Percentiles rank a stretch among this genome's conserved stretches.
Conservation (phyloP, 2,329 filamentous ascomycete species). For the Dactylellina leptospora region DNA sequence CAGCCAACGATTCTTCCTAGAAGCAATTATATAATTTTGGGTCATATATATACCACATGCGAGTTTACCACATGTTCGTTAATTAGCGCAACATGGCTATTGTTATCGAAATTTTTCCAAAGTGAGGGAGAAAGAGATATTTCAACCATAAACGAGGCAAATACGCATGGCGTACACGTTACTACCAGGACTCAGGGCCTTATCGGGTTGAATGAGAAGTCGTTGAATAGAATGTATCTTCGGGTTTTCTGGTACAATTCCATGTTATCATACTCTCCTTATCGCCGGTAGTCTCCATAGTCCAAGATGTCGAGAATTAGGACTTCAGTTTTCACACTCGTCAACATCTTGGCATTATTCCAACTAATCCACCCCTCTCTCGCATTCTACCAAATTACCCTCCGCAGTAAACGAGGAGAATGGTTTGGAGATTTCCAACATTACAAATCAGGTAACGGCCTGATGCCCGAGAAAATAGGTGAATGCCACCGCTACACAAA, state of each 20-base stretch:
- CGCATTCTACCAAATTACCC: constrained; percentile 23
- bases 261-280: no score
- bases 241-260: no score
- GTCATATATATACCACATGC: no score
- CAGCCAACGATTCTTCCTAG: no score
- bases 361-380: not conserved
- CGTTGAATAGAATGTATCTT: no score
- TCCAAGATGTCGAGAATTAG: no score
- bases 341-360: constrained; percentile 2
- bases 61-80: no score
- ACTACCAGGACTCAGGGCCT: not conserved
- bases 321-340: no score
- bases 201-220: not conserved
- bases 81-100: no score
- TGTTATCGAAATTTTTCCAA: no score
- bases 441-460: not conserved
- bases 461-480: not conserved
- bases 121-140: not conserved
- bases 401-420: constrained; percentile 9
- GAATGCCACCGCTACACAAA: constrained; percentile 16
- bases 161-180: not conserved
- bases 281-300: no score
- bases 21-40: no score
- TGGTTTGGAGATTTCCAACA: constrained; percentile 13
- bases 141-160: not conserved